A percentile compares a stretch with the other conserved stretches of the same genome.
Evolutionary conservation across 768 basidiomycete species (phyloP).

Genomic region (Baorangia bicolor): DNA sequence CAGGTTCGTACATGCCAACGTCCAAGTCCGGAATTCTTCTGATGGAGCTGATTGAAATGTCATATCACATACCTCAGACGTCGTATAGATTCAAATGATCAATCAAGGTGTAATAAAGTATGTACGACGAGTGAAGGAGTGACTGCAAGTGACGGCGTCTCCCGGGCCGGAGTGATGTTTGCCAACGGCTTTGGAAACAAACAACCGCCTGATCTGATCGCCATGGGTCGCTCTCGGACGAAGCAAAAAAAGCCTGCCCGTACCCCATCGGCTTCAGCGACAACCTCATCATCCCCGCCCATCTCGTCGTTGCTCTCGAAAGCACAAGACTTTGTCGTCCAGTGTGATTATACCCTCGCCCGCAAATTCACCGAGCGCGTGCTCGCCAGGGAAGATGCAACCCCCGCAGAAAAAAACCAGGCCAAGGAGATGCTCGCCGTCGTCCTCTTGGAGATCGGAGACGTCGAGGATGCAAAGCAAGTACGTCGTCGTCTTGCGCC

Average conservation of each 20-base stretch:
- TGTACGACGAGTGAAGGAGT: too few relatives aligned
- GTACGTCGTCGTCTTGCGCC: slow-evolving; percentile 38
- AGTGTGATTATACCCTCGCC: slow-evolving; percentile 85
- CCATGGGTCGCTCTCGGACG: slow-evolving; percentile 56
- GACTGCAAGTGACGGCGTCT: neutral
- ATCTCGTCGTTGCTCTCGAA: slow-evolving; percentile 65
- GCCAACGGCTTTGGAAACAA: slow-evolving; percentile 15
- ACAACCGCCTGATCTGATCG: slow-evolving; percentile 15
- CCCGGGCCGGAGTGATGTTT: slow-evolving; percentile 8
- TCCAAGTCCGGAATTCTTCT: too few relatives aligned
- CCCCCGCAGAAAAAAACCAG: slow-evolving; percentile 50
- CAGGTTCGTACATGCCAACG: too few relatives aligned
- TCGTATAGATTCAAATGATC: too few relatives aligned
- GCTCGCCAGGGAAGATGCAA: slow-evolving; percentile 51
- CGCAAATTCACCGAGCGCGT: slow-evolving; percentile 67
- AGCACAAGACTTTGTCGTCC: slow-evolving; percentile 75
- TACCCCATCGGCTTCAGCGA: slow-evolving; percentile 10
- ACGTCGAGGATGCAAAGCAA: slow-evolving; percentile 67
- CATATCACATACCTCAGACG: too few relatives aligned
- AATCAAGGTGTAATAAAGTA: too few relatives aligned
- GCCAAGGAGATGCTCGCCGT: slow-evolving; percentile 83
- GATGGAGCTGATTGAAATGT: too few relatives aligned
- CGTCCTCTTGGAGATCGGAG: slow-evolving; percentile 73
- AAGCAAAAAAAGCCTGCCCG: slow-evolving; percentile 36
- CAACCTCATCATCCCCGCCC: slow-evolving; percentile 38